A percentile compares a stretch with the other conserved stretches of the same genome.
Conservation (phyloP, 345 rosid species). For the Rhizophora mangle region DNA sequence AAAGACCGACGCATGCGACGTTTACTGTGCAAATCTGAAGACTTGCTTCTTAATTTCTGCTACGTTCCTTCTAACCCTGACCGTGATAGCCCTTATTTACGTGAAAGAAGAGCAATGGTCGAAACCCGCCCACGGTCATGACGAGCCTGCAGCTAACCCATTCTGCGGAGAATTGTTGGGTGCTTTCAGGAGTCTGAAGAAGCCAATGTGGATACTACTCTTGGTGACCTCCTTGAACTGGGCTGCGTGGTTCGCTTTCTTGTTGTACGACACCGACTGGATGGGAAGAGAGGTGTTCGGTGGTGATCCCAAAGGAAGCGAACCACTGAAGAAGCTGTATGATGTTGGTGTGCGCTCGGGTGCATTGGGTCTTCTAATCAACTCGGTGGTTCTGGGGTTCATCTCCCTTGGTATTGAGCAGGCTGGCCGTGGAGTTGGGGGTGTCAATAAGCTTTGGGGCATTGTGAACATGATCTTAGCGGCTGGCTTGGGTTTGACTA, state of each 20-base stretch:
- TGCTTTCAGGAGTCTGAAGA: conserved; percentile 47
- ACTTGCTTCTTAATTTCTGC: conserved; percentile 70
- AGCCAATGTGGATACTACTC: conserved; percentile 71
- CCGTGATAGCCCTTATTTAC: conserved; percentile 40
- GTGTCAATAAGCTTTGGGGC: conserved; percentile 68
- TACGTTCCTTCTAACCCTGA: conserved; percentile 40
- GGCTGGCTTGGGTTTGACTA: conserved; percentile 46
- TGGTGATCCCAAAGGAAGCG: conserved; percentile 43
- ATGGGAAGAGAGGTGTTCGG: conserved; percentile 92
- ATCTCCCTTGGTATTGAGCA: conserved; percentile 55
- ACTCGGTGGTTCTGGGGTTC: conserved; percentile 69
- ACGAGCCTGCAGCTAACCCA: conserved; percentile 2
- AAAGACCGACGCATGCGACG: conserved; percentile 57
- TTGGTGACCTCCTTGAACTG: conserved; percentile 77
- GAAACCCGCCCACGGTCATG: conserved; percentile 12
- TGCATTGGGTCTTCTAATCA: conserved; percentile 71
- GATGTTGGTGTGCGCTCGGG: conserved; percentile 73
- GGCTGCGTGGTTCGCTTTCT: conserved; percentile 88
- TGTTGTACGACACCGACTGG: conserved; percentile 86
- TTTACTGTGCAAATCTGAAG: conserved; percentile 84
- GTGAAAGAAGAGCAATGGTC: conserved; percentile 46
- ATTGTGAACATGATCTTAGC: conserved; percentile 66
- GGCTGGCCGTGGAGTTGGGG: conserved; percentile 42
- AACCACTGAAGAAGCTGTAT: conserved; percentile 33
- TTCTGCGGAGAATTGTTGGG: conserved; percentile 36